Conservation (phyloP, 805 yeast species). For the Barnettozyma wickerhamii region DNA sequence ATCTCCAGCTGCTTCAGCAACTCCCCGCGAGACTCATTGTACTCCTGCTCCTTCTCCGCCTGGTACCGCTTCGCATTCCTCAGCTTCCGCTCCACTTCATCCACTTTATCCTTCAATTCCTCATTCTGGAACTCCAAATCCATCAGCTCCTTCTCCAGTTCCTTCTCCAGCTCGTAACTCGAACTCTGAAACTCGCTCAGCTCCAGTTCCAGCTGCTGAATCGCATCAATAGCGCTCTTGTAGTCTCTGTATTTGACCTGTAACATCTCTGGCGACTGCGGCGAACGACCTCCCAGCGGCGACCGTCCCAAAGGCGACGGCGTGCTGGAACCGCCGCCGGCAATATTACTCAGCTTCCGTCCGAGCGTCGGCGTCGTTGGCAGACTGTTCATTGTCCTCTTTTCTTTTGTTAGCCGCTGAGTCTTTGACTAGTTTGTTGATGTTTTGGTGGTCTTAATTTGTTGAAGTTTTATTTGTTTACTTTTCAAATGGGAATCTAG, state of each 20-base stretch:
- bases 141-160: constrained; percentile 37
- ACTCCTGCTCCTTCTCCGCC: constrained; percentile 26
- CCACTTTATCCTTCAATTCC: constrained; percentile 17
- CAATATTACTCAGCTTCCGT: too few relatives aligned
- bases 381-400: too few relatives aligned
- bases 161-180: constrained; percentile 40
- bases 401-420: too few relatives aligned
- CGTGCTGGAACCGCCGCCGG: too few relatives aligned
- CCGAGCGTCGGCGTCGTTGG: too few relatives aligned
- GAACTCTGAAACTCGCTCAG: constrained; percentile 39
- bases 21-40: constrained; percentile 19
- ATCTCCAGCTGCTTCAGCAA: constrained; percentile 17
- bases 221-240: constrained; percentile 31
- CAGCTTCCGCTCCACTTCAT: constrained; percentile 21
- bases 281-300: background rate
- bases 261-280: constrained; percentile 2
- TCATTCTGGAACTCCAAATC: constrained; percentile 28
- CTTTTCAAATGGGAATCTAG: too few relatives aligned
- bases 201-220: constrained; percentile 37
- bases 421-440: too few relatives aligned
- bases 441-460: too few relatives aligned
- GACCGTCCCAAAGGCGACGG: too few relatives aligned
- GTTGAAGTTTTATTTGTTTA: too few relatives aligned
- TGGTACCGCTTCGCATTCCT: constrained; percentile 26
- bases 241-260: constrained; percentile 26